Evolutionary conservation across 805 yeast genomes (phyloP).

Genomic region (Zygosaccharomyces bisporus): DNA sequence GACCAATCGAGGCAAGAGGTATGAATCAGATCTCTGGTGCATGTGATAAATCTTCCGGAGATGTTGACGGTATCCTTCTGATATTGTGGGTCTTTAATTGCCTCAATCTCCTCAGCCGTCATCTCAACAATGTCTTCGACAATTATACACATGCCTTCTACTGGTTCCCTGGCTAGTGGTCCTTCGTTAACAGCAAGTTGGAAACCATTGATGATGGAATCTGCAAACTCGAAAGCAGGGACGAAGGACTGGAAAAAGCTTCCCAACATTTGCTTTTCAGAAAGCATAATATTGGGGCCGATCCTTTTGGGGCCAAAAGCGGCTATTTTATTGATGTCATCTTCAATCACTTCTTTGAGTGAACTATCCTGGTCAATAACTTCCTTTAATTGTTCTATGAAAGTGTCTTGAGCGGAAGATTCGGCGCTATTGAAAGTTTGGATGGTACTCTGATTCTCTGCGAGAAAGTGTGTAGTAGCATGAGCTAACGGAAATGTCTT

Average conservation of each 20-base stretch:
- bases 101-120: slow-evolving; percentile 30
- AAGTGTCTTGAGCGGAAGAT: slow-evolving; percentile 19
- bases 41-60: slow-evolving; percentile 70
- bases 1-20: slow-evolving; percentile 72
- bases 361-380: slow-evolving; percentile 30
- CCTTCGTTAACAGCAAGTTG: slow-evolving; percentile 81
- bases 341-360: slow-evolving; percentile 5
- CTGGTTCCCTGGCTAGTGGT: slow-evolving; percentile 82
- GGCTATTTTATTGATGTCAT: slow-evolving; percentile 40
- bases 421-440: slow-evolving; percentile 21
- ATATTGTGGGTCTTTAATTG: slow-evolving; percentile 23
- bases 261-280: slow-evolving; percentile 37
- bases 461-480: slow-evolving; percentile 46
- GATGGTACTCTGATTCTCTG: slow-evolving; percentile 45
- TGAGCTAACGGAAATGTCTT: slow-evolving; percentile 54
- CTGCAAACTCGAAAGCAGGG: slow-evolving; percentile 44
- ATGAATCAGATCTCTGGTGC: slow-evolving; percentile 70
- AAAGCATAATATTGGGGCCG: slow-evolving; percentile 70
- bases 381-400: slow-evolving; percentile 36
- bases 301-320: slow-evolving; percentile 73
- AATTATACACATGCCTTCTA: slow-evolving; percentile 71
- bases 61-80: slow-evolving; percentile 42
- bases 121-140: slow-evolving; percentile 40
- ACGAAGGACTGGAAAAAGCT: slow-evolving; percentile 30
- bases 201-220: slow-evolving; percentile 74